Percentiles rank a stretch among this genome's conserved stretches.
These are phyloP conservation scores for Lasiodiplodia sp. DNA, from an alignment of 2,329 filamentous ascomycete species.

Conservation along the genomic window DNA sequence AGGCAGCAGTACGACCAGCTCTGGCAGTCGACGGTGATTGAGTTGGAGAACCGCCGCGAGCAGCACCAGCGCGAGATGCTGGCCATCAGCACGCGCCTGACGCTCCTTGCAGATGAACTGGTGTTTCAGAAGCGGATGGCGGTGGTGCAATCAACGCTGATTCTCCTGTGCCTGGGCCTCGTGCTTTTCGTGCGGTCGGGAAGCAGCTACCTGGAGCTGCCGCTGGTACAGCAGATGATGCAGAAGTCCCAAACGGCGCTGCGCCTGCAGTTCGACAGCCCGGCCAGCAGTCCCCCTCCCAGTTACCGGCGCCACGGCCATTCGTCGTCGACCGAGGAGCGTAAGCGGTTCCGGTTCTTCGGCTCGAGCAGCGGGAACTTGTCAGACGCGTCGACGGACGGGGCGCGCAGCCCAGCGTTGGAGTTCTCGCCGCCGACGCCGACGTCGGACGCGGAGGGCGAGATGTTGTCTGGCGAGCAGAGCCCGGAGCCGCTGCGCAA, in stretches of 20 bases:
- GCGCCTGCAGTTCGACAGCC: constrained; percentile 43
- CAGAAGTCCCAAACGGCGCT: constrained; percentile 43
- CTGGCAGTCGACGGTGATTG: constrained; percentile 94
- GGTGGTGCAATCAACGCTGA: constrained; percentile 86
- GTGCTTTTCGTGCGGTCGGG: constrained; percentile 73
- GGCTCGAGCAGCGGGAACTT: constrained; percentile 27
- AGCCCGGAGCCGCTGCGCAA: constrained; percentile 35
- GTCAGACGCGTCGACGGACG: constrained; percentile 45
- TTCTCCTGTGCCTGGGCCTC: constrained; percentile 84
- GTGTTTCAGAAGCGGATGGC: constrained; percentile 86
- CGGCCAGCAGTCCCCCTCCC: constrained; percentile 47
- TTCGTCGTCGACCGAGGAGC: constrained; percentile 40
- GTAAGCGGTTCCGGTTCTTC: constrained; percentile 36
- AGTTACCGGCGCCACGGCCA: constrained; percentile 41
- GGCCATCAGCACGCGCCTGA: constrained; percentile 80
- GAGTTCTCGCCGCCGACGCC: constrained; percentile 47
- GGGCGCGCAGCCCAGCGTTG: constrained; percentile 39
- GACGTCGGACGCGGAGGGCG: constrained; percentile 33
- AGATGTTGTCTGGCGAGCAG: constrained; percentile 27
- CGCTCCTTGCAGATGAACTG: constrained; percentile 91
- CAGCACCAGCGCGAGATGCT: constrained; percentile 83
- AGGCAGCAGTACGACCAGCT: constrained; percentile 92
- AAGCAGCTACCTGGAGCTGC: constrained; percentile 49
- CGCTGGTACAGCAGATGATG: constrained; percentile 55
- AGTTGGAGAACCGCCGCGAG: constrained; percentile 86